A percentile compares a stretch with the other conserved stretches of the same genome.
Conservation (phyloP, 2,329 filamentous ascomycete genomes). For the Neocatenulostroma microsporum region DNA sequence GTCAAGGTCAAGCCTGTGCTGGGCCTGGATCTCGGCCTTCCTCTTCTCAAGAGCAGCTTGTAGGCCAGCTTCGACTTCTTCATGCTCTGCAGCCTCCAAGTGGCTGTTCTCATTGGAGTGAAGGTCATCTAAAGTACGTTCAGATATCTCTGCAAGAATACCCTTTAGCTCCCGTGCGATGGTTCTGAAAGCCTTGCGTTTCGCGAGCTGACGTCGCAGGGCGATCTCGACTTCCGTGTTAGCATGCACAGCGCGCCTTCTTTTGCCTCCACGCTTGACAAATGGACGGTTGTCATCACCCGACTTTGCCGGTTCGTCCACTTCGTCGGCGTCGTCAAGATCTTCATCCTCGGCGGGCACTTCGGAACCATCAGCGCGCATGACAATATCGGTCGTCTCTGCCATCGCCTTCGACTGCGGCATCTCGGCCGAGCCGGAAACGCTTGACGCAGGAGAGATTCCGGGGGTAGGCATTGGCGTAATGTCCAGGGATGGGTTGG, state of each 20-base stretch:
- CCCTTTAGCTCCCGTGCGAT: constrained; percentile 57
- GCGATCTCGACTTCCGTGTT: constrained; percentile 40
- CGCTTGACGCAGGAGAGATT: constrained; percentile 17
- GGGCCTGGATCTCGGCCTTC: constrained; percentile 31
- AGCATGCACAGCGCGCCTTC: constrained; percentile 41
- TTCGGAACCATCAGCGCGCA: constrained; percentile 6
- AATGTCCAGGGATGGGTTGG: constrained; percentile 10
- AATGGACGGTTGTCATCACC: constrained; percentile 14
- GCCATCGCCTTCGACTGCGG: constrained; percentile 5
- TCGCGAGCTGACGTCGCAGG: constrained; percentile 53
- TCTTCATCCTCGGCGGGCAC: constrained; percentile 14
- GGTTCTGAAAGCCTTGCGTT: constrained; percentile 58
- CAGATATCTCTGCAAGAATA: constrained; percentile 57
- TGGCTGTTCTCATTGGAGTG: constrained; percentile 48
- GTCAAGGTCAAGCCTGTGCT: constrained; percentile 31
- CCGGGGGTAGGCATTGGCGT: constrained; percentile 15
- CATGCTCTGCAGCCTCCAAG: constrained; percentile 48
- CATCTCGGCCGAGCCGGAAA: constrained; percentile 16
- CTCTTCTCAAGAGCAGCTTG: constrained; percentile 38
- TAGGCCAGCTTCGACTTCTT: constrained; percentile 44
- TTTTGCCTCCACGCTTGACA: constrained; percentile 25
- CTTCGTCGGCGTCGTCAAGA: constrained; percentile 20
- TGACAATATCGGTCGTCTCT: constrained; percentile 8
- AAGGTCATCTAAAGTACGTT: constrained; percentile 51
- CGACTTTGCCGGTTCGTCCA: constrained; percentile 12